Conservation (phyloP, 305 asterid species). For the Petunia hybrid region DNA sequence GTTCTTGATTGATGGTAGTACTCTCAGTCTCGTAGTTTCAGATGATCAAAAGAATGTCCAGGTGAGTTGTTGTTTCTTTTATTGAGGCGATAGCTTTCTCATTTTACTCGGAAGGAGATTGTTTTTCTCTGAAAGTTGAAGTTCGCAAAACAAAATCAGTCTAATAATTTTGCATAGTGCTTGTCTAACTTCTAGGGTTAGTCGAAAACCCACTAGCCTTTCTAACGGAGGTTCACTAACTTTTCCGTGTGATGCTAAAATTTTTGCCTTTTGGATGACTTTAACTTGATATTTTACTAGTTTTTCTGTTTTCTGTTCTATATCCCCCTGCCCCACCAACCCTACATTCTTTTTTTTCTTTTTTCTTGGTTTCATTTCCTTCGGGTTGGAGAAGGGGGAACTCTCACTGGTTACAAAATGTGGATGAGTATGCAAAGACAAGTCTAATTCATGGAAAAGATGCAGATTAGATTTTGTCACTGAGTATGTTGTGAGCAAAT, state of each 20-base stretch:
- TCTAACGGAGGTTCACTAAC: neutral
- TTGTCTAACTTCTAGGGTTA: neutral
- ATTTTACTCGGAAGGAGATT: conserved; percentile 14
- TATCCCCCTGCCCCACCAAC: neutral
- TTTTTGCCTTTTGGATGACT: neutral
- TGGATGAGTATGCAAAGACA: neutral
- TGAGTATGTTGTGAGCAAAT: conserved; percentile 4
- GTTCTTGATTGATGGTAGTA: conserved; percentile 95
- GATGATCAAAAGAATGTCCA: conserved; percentile 98
- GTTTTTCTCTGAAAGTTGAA: conserved; percentile 6
- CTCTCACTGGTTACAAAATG: neutral
- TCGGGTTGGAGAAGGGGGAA: neutral
- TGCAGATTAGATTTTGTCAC: conserved; percentile 10
- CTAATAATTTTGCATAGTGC: neutral
- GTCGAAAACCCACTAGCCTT: conserved; percentile 10
- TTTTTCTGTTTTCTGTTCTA: neutral
- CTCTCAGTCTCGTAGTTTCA: conserved; percentile 93
- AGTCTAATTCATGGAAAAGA: conserved; percentile 22
- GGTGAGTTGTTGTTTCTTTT: conserved; percentile 51
- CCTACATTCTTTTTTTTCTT: no score
- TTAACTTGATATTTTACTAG: neutral
- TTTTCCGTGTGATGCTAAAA: conserved; percentile 4
- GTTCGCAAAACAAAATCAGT: neutral
- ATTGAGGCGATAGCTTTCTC: conserved; percentile 15
- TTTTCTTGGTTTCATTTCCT: neutral